phyloP scores from a whole-genome alignment of 345 rosid genomes.

The Heritiera fomes region DNA sequence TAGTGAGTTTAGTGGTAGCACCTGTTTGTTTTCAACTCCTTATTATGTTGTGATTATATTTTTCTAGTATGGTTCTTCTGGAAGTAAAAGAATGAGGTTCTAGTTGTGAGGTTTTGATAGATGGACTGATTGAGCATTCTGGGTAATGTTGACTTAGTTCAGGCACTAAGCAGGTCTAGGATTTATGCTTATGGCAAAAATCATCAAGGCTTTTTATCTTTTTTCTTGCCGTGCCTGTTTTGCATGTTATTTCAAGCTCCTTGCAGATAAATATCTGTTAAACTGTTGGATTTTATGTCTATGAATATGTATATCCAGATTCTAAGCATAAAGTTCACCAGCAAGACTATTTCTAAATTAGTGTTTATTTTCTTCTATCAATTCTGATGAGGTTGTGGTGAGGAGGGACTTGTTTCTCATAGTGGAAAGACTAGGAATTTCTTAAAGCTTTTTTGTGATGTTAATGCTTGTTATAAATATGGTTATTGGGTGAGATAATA shows the following conservation, averaged over 20 bases:
- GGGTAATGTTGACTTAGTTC: background rate
- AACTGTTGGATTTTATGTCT: background rate
- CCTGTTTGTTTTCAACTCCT: background rate
- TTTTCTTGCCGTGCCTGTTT: background rate
- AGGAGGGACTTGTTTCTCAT: background rate
- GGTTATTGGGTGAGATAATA: too few species aligned
- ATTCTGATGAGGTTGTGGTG: background rate
- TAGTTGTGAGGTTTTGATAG: background rate
- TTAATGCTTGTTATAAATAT: background rate
- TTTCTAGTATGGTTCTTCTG: background rate
- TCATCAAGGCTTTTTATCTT: background rate
- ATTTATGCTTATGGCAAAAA: background rate
- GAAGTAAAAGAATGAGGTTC: background rate
- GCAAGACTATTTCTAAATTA: background rate
- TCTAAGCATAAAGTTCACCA: background rate
- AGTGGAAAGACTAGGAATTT: background rate
- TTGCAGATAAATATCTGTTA: background rate
- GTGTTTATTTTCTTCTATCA: background rate
- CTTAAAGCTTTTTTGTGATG: background rate
- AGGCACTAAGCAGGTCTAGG: background rate
- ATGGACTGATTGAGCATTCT: background rate
- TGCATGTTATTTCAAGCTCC: constrained; percentile 2
- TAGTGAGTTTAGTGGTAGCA: background rate
- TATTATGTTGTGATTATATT: background rate
- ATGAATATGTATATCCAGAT: background rate